A percentile compares a stretch with the other conserved stretches of the same genome.
Conservation (phyloP, 2,329 filamentous ascomycete species). For the Aspergillus uvarum region DNA sequence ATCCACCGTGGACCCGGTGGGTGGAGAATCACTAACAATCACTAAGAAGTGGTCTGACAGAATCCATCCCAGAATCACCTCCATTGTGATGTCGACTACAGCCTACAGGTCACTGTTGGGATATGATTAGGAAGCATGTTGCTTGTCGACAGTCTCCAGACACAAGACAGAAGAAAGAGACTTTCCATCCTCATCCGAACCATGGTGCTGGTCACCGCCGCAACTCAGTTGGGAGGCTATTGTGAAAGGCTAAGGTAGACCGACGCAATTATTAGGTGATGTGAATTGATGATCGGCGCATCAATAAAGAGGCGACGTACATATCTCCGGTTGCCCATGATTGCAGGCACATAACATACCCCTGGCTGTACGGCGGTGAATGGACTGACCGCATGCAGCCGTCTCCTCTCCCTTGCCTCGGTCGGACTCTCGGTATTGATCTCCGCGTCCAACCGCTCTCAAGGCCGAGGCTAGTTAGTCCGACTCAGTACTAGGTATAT, state of each 20-base stretch:
- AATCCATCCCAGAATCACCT: not conserved
- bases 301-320: not conserved
- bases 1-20: not conserved
- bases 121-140: too few relatives aligned
- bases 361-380: not conserved
- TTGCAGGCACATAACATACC: not conserved
- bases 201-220: not conserved
- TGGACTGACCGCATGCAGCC: constrained; percentile 26
- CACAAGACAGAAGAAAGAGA: not conserved
- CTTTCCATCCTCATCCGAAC: not conserved
- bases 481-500: not conserved
- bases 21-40: not conserved
- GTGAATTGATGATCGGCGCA: not conserved
- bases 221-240: not conserved
- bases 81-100: not conserved
- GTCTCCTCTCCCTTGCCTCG: constrained; percentile 15
- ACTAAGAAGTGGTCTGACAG: not conserved
- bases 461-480: not conserved
- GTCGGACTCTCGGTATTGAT: constrained; percentile 17
- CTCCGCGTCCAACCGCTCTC: constrained; percentile 17
- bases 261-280: not conserved
- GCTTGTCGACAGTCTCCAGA: too few relatives aligned
- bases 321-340: not conserved
- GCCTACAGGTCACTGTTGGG: too few relatives aligned
- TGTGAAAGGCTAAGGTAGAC: not conserved